Conservation (phyloP, 1,139 yeast genomes). For the Saccharomyces pastorianus region DNA sequence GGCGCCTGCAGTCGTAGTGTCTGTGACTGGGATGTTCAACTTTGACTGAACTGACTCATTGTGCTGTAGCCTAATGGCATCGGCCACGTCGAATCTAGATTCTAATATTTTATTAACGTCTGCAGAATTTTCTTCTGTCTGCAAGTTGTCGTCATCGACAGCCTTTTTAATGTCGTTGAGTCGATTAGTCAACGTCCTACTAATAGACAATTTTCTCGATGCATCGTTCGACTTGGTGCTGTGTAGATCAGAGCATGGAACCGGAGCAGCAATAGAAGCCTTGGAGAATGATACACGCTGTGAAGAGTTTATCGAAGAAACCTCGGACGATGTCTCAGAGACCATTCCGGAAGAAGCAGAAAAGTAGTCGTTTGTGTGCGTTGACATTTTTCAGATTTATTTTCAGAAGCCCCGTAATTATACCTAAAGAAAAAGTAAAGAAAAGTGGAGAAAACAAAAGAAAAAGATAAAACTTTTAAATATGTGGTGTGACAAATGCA, state of each 20-base stretch:
- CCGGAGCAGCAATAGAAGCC: background rate
- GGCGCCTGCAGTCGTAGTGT: background rate
- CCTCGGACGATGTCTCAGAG: background rate
- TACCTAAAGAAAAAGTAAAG: background rate
- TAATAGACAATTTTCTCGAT: conserved; percentile 7
- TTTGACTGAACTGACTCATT: conserved; percentile 13
- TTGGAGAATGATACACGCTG: background rate
- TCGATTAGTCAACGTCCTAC: conserved; percentile 13
- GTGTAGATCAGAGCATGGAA: background rate
- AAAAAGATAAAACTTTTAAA: background rate
- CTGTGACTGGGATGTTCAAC: background rate
- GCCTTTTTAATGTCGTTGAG: conserved; percentile 16
- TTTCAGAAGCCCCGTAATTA: background rate
- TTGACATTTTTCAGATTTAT: background rate
- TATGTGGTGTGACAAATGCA: background rate
- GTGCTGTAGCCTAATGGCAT: conserved; percentile 22
- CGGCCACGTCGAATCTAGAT: conserved; percentile 26
- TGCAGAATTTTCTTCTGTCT: conserved; percentile 10
- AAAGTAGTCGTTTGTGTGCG: background rate
- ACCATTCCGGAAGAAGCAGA: background rate
- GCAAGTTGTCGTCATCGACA: conserved; percentile 24
- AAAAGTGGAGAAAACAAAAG: background rate
- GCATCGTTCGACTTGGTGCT: background rate
- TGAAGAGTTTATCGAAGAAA: background rate
- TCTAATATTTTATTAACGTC: conserved; percentile 18